Percentiles rank a stretch among this genome's conserved stretches.
Conservation (phyloP, 352 stramenopile species). For the Lagenidium sp. region DNA sequence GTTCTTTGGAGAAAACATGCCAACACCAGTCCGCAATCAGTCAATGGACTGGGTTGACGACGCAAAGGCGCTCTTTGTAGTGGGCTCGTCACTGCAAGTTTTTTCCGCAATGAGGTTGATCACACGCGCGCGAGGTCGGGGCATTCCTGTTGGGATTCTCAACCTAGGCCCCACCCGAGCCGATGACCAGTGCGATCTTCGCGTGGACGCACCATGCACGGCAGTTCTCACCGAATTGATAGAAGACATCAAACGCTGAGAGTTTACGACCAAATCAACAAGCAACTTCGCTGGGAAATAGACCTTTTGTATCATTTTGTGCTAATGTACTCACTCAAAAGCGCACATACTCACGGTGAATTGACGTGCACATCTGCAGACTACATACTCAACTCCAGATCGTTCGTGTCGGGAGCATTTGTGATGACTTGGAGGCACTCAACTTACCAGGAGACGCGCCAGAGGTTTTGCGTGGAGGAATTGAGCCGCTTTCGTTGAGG, state of each 20-base stretch:
- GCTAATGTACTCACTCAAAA: too few relatives aligned
- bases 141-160: constrained; percentile 77
- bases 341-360: too few relatives aligned
- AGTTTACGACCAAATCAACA: background rate
- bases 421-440: constrained; percentile 11
- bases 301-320: constrained; percentile 1
- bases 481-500: background rate
- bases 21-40: constrained; percentile 54
- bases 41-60: constrained; percentile 65
- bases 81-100: constrained; percentile 92
- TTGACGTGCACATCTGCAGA: too few relatives aligned
- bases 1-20: constrained; percentile 97
- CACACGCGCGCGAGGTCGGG: constrained; percentile 48
- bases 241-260: constrained; percentile 7
- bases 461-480: background rate
- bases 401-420: constrained; percentile 11
- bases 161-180: constrained; percentile 85
- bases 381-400: too few relatives aligned
- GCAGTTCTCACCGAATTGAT: constrained; percentile 35
- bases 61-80: constrained; percentile 86
- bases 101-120: constrained; percentile 93
- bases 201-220: constrained; percentile 55
- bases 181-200: constrained; percentile 69
- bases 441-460: background rate
- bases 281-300: background rate